Conservation (phyloP, 345 rosid species). For the Linum usitatissimum region DNA sequence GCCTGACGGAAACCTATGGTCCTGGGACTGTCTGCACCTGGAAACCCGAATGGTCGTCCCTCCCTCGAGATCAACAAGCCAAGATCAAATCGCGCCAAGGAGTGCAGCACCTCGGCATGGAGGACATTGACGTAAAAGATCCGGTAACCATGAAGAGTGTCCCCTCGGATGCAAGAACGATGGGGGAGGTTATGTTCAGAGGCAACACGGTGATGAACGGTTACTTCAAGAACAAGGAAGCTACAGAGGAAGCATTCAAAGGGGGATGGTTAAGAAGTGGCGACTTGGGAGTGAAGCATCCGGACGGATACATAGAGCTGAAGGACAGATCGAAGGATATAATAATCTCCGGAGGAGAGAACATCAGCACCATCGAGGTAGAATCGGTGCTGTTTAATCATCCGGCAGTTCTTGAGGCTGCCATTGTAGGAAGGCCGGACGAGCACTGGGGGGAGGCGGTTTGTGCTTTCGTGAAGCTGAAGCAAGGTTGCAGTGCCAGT, state of each 20-base stretch:
- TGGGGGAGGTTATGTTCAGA: constrained; percentile 37
- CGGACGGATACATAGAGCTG: constrained; percentile 33
- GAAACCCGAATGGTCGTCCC: constrained; percentile 26
- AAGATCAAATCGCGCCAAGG: constrained; percentile 32
- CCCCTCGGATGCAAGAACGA: constrained; percentile 26
- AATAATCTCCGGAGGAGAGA: constrained; percentile 38
- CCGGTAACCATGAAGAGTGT: constrained; percentile 30
- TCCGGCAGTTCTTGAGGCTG: constrained; percentile 33
- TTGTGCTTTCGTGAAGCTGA: constrained; percentile 34
- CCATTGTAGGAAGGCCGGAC: constrained; percentile 34
- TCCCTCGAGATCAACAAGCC: constrained; percentile 23
- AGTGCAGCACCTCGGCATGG: constrained; percentile 27
- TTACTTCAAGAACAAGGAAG: constrained; percentile 24
- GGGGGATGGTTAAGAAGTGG: constrained; percentile 38
- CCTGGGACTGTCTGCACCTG: constrained; percentile 19
- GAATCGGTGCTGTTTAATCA: constrained; percentile 25
- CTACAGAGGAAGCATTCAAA: constrained; percentile 26
- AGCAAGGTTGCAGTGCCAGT: constrained; percentile 26
- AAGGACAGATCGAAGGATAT: constrained; percentile 36
- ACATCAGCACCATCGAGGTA: constrained; percentile 32
- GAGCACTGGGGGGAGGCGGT: constrained; percentile 35
- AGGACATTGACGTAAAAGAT: constrained; percentile 27
- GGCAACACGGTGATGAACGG: constrained; percentile 40
- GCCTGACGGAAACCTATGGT: constrained; percentile 27
- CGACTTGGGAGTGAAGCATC: constrained; percentile 31